These are phyloP conservation scores for Calvatia gigantea DNA, from an alignment of 768 basidiomycete genomes.

Conservation along the genomic window DNA sequence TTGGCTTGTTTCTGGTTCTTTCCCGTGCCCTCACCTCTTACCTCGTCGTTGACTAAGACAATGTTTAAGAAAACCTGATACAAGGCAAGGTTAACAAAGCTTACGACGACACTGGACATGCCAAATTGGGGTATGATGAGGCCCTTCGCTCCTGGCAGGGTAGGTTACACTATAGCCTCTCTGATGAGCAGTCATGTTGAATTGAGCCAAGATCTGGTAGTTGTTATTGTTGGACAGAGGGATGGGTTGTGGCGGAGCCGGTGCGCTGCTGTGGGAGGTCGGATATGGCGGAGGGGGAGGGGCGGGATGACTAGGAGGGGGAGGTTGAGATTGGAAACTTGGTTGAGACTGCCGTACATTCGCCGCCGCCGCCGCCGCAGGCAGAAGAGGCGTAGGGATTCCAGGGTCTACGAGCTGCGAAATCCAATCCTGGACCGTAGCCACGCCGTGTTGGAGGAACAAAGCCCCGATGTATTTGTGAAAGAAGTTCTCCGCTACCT, in stretches of 20 bases:
- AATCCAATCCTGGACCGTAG: slow-evolving; percentile 53
- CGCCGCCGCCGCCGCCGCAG: slow-evolving; percentile 10
- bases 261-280: background rate
- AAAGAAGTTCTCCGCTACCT: slow-evolving; percentile 59
- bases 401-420: slow-evolving; percentile 52
- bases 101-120: slow-evolving; percentile 50
- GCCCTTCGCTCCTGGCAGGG: slow-evolving; percentile 43
- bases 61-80: background rate
- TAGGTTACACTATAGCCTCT: slow-evolving; percentile 42
- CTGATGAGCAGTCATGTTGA: slow-evolving; percentile 53
- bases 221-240: slow-evolving; percentile 18
- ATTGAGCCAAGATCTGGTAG: slow-evolving; percentile 36
- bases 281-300: slow-evolving; percentile 23
- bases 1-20: slow-evolving; percentile 66
- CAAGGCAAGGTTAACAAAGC: slow-evolving; percentile 15
- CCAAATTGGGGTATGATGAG: slow-evolving; percentile 56
- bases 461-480: slow-evolving; percentile 65
- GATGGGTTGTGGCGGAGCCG: slow-evolving; percentile 19
- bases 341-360: slow-evolving; percentile 1
- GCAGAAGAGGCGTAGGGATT: slow-evolving; percentile 12
- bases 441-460: slow-evolving; percentile 52
- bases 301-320: slow-evolving; percentile 10
- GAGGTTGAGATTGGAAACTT: slow-evolving; percentile 17
- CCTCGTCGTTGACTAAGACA: slow-evolving; percentile 47
- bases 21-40: slow-evolving; percentile 46